Evolutionary conservation across 2,329 filamentous ascomycete species (phyloP), one percentile per base, ranked within the genome.

Genomic region (Onygena corvina): DNA sequence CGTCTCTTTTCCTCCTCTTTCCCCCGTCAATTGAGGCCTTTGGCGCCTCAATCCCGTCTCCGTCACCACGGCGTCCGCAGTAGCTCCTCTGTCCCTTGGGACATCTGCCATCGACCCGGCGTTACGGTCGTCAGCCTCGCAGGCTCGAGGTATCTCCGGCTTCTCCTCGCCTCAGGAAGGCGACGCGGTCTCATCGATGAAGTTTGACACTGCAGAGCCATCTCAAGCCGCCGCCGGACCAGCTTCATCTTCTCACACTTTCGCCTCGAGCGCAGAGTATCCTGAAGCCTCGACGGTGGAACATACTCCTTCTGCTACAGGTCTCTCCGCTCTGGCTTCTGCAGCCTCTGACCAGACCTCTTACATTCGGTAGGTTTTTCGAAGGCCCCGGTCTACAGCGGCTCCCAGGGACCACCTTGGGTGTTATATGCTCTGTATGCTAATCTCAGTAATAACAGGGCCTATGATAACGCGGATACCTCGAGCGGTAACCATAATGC

Each of bases 271-370:
- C 27, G 61, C 65, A 52, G 54, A 57, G 23, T 54, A 53, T 30
- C 49, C 57, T 45, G 53, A 59, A 25, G 56, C 54, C 29, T 58
- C 56, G 48, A 58, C 53, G 45, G 57, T 59, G 42, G 56, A 58
- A 25, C 35, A 47, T 33, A 29, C 59, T 52, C 61, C 64, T 50
- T 67, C 73, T 53, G 66, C 80, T 46, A 78, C 78, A 20, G 76
- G 75, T 20, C 64, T 82, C 47, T 77, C 77, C 47, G 72, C 77
- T 33, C 68, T 82, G 57, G 78, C 79, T 36, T 77, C 76, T 49
- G 68, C 79, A 57, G 75, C 75, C 30, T 71, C 74, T 25, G 71
- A 69, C 48, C 69, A 71, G 34, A 68, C 69, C 58, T 74, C 71
- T 52, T 74, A 69, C 63, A 61, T 71, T 58, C 74, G 74, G 72